phyloP scores from a whole-genome alignment of 805 yeast species.

The Metschnikowia amazonensis region DNA sequence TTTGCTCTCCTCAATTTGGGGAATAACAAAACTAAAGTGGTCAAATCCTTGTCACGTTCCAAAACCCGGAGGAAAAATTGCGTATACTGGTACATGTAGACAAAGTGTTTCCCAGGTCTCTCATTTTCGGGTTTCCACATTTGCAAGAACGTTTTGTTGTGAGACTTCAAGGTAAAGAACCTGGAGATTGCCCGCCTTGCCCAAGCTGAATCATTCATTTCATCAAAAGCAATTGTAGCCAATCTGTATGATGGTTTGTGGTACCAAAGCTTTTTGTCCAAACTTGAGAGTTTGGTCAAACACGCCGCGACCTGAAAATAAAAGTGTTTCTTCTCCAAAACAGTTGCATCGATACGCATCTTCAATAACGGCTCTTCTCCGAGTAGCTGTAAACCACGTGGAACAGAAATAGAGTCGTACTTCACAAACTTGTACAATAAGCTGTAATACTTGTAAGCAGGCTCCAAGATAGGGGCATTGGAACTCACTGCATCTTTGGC shows the following conservation, averaged over 20 bases:
- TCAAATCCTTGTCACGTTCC: constrained; percentile 50
- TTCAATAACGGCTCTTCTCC: constrained; percentile 28
- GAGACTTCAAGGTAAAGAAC: constrained; percentile 61
- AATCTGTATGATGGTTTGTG: constrained; percentile 76
- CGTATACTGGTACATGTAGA: constrained; percentile 68
- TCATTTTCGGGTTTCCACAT: constrained; percentile 95
- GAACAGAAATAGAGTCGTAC: constrained; percentile 28
- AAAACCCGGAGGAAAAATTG: constrained; percentile 58
- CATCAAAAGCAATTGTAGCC: constrained; percentile 58
- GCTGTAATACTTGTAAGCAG: constrained; percentile 66
- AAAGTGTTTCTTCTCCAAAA: constrained; percentile 25
- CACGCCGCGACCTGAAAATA: constrained; percentile 40
- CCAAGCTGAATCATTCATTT: constrained; percentile 45
- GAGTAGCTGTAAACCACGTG: constrained; percentile 39
- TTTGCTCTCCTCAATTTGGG: constrained; percentile 76
- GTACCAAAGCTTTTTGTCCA: constrained; percentile 88
- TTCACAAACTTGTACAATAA: constrained; percentile 54
- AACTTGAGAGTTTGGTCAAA: constrained; percentile 43
- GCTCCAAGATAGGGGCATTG: constrained; percentile 65
- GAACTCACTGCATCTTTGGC: background rate
- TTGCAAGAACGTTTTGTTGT: constrained; percentile 66
- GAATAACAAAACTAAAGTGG: constrained; percentile 54
- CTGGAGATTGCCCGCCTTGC: constrained; percentile 65
- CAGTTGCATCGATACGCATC: constrained; percentile 6
- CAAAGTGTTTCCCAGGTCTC: constrained; percentile 89